These are phyloP conservation scores for Primulina tabacum DNA, from an alignment of 257 asterid species.

Conservation along the genomic window DNA sequence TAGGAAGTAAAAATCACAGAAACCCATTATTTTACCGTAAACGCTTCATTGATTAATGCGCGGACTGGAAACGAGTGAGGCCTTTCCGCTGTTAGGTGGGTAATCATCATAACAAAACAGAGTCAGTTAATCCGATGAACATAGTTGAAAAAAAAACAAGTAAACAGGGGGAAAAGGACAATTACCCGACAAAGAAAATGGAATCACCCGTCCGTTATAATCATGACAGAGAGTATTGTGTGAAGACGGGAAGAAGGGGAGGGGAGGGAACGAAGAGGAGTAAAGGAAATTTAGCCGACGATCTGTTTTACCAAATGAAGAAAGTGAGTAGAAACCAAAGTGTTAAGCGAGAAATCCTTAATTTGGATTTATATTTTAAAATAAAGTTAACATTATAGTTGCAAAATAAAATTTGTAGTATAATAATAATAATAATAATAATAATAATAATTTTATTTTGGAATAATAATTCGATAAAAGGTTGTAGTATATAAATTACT, in stretches of 20 bases:
- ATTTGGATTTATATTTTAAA: no score
- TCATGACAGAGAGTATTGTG: background rate
- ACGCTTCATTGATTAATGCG: background rate
- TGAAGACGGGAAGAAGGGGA: background rate
- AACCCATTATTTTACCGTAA: background rate
- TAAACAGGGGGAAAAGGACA: background rate
- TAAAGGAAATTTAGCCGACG: no score
- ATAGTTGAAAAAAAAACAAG: background rate
- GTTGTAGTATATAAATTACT: no score
- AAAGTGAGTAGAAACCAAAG: no score
- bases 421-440: no score
- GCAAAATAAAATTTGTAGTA: no score
- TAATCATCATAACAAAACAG: background rate
- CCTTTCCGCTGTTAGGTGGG: background rate
- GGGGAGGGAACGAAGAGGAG: no score
- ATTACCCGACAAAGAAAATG: background rate
- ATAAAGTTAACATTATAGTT: no score
- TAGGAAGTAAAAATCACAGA: slow-evolving; percentile 16
- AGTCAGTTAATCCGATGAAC: background rate
- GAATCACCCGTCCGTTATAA: background rate
- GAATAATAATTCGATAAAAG: no score
- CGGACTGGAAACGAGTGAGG: background rate
- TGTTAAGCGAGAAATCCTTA: no score
- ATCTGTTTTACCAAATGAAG: no score
- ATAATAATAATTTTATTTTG: no score